Evolutionary conservation across 2,329 filamentous ascomycete genomes (phyloP), one percentile per base, ranked within the genome.

Genomic region (Camillea tinctor): DNA sequence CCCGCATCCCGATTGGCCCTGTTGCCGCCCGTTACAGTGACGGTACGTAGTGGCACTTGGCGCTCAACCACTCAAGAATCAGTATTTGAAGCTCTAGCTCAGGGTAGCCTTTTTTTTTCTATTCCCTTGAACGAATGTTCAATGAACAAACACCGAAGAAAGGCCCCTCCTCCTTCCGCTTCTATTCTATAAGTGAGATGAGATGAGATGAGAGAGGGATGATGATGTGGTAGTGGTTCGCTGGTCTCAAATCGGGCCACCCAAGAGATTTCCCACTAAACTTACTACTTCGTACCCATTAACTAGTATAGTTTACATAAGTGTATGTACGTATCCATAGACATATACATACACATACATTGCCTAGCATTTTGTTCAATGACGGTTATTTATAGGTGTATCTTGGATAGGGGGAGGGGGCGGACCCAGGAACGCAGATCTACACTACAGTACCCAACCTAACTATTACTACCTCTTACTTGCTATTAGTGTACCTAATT

Each of bases 21-120:
- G 66, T 74, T 75, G 68, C 66, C 74, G 74, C 74, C 74, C 69
- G 66, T 64, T 57, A 66, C 65, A 64, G 70, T 72, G 71, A 73
- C 64, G 58, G 66, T 65, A 66, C 15, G 56, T 60, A 56, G 52
- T 55, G 59, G 56, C 55, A 52, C 60, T 59, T 55, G 53, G 36
- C 36, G 17, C 17, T 44, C 36, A 58, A 60, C 53, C 56, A 56
- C 20, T 48, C 53, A 61, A 50, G 30, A 52, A n/a, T 52, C 56
- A 60, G 60, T 23, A 13, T 24, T 52, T 7, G 8, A 26, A 52
- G 50, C 36, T 40, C 36, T 30, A 13, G 26, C 36, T 13, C 3
- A 17, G 36, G 36, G n/a, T n/a, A n/a, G n/a, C n/a, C n/a, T n/a
- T n/a, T n/a, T n/a, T n/a, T n/a, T n/a, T n/a, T n/a, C n/a, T n/a